Percentiles rank a stretch among this genome's conserved stretches.
Conservation (phyloP, 78 protist species). For the slime mould (Dictyostelium discoideum) region dicty_2.7 NC_007088.5:7229001-7229500, state of each 20-base stretch:
- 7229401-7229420: conserved; percentile 43
- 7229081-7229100: not conserved
- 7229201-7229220: not conserved
- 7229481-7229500: conserved; percentile 21
- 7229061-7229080: not conserved
- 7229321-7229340: conserved; percentile 43
- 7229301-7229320: conserved; percentile 41
- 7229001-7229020: conserved; percentile 41
- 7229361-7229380: conserved; percentile 17
- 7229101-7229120: not conserved
- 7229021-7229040: conserved; percentile 45
- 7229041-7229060: not conserved
- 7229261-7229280: conserved; percentile 54
- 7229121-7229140: conserved; percentile 10
- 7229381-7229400: conserved; percentile 61
- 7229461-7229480: conserved; percentile 50
- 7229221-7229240: conserved; percentile 15
- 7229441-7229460: conserved; percentile 73
- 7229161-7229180: conserved; percentile 40
- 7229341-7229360: not conserved
- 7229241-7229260: conserved; percentile 22
- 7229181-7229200: conserved; percentile 48
- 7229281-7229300: conserved; percentile 26
- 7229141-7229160: conserved; percentile 56
- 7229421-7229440: conserved; percentile 71